A percentile compares a stretch with the other conserved stretches of the same genome.
These are phyloP conservation scores for Ascochyta viciae-villosae DNA, from an alignment of 2,329 filamentous ascomycete species.

Conservation along the genomic window DNA sequence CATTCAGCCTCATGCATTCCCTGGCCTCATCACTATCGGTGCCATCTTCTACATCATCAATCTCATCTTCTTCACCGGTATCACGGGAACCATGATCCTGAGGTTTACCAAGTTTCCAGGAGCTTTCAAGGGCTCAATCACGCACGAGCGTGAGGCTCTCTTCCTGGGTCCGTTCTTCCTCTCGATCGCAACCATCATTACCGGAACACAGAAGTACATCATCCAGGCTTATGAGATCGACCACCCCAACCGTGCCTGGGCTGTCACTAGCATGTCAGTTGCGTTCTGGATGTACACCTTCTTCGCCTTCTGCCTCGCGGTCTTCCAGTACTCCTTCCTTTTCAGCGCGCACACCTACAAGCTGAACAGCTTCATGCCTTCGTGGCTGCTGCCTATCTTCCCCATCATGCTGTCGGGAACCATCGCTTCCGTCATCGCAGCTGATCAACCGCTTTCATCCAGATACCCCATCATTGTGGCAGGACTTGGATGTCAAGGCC, in stretches of 20 bases:
- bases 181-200: constrained; percentile 52
- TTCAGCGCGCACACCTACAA: constrained; percentile 67
- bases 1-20: constrained; percentile 55
- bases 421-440: constrained; percentile 70
- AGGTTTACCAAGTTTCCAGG: constrained; percentile 56
- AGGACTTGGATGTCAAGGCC: constrained; percentile 72
- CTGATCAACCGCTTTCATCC: constrained; percentile 63
- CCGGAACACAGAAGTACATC: constrained; percentile 50
- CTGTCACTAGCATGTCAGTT: constrained; percentile 49
- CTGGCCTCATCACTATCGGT: constrained; percentile 59
- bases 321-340: constrained; percentile 66
- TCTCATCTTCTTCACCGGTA: constrained; percentile 54
- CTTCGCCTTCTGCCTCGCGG: constrained; percentile 49
- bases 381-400: constrained; percentile 77
- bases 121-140: constrained; percentile 55
- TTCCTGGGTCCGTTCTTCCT: constrained; percentile 57
- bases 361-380: constrained; percentile 74
- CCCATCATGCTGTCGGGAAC: constrained; percentile 77
- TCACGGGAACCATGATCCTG: constrained; percentile 43
- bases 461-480: constrained; percentile 70
- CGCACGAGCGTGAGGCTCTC: constrained; percentile 60
- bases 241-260: constrained; percentile 51
- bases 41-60: constrained; percentile 61
- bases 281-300: constrained; percentile 56
- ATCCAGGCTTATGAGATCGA: constrained; percentile 43